These are phyloP conservation scores for Leccinum rimulosum DNA, from an alignment of 768 basidiomycete genomes.

Conservation along the genomic window DNA sequence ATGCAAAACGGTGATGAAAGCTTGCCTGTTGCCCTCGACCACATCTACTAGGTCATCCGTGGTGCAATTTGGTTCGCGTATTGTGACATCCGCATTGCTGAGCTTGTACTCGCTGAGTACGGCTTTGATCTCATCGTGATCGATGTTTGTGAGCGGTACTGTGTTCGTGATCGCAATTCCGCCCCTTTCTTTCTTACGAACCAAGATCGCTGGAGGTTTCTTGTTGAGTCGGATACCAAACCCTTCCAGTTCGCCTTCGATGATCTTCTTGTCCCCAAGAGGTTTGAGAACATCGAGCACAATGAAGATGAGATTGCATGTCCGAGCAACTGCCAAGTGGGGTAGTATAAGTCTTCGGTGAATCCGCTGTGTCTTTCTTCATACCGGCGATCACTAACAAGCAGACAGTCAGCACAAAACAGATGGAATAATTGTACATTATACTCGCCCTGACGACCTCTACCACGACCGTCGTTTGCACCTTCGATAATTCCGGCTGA, in stretches of 20 bases:
- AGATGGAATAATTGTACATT: constrained; percentile 11
- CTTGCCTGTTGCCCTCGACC: constrained; percentile 88
- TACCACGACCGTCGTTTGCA: constrained; percentile 91
- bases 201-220: constrained; percentile 81
- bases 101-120: constrained; percentile 90
- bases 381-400: constrained; percentile 71
- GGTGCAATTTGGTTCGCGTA: constrained; percentile 88
- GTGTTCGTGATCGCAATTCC: constrained; percentile 94
- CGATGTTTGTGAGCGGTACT: constrained; percentile 92
- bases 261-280: constrained; percentile 89
- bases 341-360: constrained; percentile 6
- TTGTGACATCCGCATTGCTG: constrained; percentile 87
- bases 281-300: constrained; percentile 98
- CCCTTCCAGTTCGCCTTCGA: constrained; percentile 94
- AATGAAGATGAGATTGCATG: constrained; percentile 98
- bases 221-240: constrained; percentile 98
- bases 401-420: constrained; percentile 12
- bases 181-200: constrained; percentile 87
- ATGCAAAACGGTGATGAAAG: neutral
- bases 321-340: constrained; percentile 74
- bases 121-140: constrained; percentile 95
- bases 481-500: constrained; percentile 97
- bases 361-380: constrained; percentile 16
- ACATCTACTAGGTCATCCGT: constrained; percentile 97
- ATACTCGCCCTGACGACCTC: constrained; percentile 86